A percentile compares a stretch with the other conserved stretches of the same genome.
Evolutionary conservation across 1,284 basidiomycete species (phyloP).

Genomic region (Puccinia triticina): DNA sequence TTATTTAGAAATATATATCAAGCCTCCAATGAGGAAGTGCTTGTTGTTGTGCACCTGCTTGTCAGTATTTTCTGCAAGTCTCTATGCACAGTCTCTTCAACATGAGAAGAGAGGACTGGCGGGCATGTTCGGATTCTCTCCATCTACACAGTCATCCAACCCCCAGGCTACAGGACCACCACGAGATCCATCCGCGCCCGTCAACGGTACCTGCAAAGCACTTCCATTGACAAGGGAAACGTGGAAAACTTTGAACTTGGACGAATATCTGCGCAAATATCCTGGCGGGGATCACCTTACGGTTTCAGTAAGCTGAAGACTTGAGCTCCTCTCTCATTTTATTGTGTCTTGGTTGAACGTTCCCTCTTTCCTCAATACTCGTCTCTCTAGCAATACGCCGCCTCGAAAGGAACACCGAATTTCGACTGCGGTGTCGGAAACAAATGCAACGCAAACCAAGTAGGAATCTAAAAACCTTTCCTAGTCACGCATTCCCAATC

Average conservation of each 20-base stretch:
- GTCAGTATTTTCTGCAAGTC: not conserved
- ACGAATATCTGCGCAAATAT: conserved; percentile 43
- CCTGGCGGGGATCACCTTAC: conserved; percentile 44
- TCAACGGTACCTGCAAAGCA: conserved; percentile 33
- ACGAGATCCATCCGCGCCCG: conserved; percentile 29
- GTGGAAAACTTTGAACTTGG: conserved; percentile 39
- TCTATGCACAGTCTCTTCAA: not conserved
- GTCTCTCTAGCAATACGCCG: conserved; percentile 40
- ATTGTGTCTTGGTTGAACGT: not conserved
- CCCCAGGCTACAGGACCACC: conserved; percentile 28
- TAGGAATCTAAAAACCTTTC: not conserved
- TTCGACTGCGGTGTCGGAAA: conserved; percentile 49
- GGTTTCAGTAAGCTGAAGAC: conserved; percentile 28
- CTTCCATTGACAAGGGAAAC: conserved; percentile 44
- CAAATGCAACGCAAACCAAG: conserved; percentile 19
- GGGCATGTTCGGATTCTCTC: not conserved
- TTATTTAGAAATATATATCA: not conserved
- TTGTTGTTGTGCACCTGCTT: not conserved
- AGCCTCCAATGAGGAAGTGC: not conserved
- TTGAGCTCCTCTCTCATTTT: not conserved
- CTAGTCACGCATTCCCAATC: no score
- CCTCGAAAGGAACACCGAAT: conserved; percentile 15
- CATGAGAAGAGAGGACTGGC: conserved; percentile 11
- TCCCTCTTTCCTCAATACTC: not conserved
- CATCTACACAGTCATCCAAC: not conserved